Evolutionary conservation across 2,329 filamentous ascomycete genomes (phyloP), one percentile per base, ranked within the genome.

Genomic region (Clonostachys chloroleuca): DNA sequence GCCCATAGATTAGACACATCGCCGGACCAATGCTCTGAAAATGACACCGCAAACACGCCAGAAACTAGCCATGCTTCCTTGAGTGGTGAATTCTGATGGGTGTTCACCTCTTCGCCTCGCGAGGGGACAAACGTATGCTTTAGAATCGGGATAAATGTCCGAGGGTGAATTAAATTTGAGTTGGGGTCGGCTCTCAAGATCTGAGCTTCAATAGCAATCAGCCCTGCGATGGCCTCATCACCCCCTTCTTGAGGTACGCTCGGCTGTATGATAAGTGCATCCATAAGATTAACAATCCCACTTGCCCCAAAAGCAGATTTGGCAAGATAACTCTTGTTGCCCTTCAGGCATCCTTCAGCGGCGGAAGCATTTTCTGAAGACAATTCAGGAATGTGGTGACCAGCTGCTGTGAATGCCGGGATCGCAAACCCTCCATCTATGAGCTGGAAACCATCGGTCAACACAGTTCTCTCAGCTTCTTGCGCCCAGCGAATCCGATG

Each of bases 131-230:
- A 44, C 1, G 12, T 17, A 44, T 44, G 20, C 14, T 44, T 35
- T 16, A 35, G 5, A 5, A n/a, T 16, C 14, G 47, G 43, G 18
- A 80, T 86, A 36, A 56, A 68, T 7, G 85, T 89, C 0, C 86
- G 84, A 0, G 81, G 82, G 13, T 43, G 41, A 5, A 53, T 43
- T 13, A 54, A 16, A 20, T 54, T 56, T 8, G 52, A 54, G 45
- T 56, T 56, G 5, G 54, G 52, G 18, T 56, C 52, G n/a, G 51
- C 44, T 37, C 41, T 43, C 35, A 54, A 34, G 16, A 52, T 44
- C 20, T 49, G 45, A 3, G 34, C 45, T 20, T 51, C 34, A 8
- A 18, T 30, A 10, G 42, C 39, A 4, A 39, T 42, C 14, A 34
- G 34, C n/a, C 12, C 14, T 5, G 9, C 40, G 5, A n/a, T 6